Base-by-base conservation (phyloP, 306 rosid species). In the Hylodesmum podocarpum region DNA sequence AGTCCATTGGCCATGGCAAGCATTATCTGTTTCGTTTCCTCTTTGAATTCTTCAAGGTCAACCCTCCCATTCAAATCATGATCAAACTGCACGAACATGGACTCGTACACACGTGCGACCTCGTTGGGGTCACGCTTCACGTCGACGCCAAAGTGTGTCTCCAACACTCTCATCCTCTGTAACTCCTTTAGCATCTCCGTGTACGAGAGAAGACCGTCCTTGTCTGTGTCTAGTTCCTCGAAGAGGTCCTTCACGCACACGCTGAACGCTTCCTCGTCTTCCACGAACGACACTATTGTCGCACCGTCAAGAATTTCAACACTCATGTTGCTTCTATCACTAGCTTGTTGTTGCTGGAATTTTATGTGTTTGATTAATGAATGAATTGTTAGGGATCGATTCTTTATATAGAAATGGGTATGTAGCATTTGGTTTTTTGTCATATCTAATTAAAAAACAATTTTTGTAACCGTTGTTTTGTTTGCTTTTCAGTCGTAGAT, bases 161-260 rank as follows among this genome's bases (percentile, higher is more conserved):
- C 95, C 0, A 90, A 83, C 15, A 88, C 86, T 68, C 89, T 78
- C 59, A 88, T 80, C 15, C 89, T 75, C 70, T 81, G 79, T 21
- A 90, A 50, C 85, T 88, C 92, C 85, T 67, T 86, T 73, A 90
- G 2, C 95, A 90, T 86, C 85, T 90, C 95, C 1, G 69, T 39
- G 6, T 82, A 90, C 1, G 84, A 88, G 0, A 90, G 89, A 21
- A 76, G 69, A 1, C 92, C 90, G 0, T 90, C 88, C 3, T 70
- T 73, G 77, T 86, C 73, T 0, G 77, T 50, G 29, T 90, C 95
- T 0, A 90, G 95, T 8, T 69, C 8, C 1, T 73, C 59, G 21
- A 90, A 90, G n/a, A 76, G 88, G 4, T 84, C 83, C 0, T 59
- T 16, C 2, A 86, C 41, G 0, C 80, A 76, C 0, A 54, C 34